Percentiles rank a stretch among this genome's conserved stretches.
Evolutionary conservation across 2,329 filamentous ascomycete genomes (phyloP).

Genomic region (Talaromyces sp.): DNA sequence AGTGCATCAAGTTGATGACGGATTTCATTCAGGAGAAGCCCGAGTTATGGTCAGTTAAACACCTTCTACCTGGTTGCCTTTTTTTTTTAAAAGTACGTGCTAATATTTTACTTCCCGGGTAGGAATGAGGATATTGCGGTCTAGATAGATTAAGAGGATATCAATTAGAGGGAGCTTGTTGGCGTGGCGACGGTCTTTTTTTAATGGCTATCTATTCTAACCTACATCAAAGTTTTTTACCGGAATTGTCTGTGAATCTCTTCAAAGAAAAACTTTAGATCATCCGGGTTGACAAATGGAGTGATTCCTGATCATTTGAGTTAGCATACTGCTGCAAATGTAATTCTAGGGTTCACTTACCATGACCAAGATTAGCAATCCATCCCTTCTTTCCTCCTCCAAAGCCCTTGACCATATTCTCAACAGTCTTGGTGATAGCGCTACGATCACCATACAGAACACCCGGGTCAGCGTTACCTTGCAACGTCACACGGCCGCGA

Average conservation of each 20-base stretch:
- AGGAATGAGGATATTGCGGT: conserved; percentile 61
- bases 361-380: conserved; percentile 96
- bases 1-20: conserved; percentile 67
- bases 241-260: conserved; percentile 69
- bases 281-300: conserved; percentile 87
- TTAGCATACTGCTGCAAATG: neutral
- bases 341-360: conserved; percentile 49
- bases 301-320: conserved; percentile 67
- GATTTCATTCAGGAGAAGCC: conserved; percentile 70
- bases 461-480: conserved; percentile 94
- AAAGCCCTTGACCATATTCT: conserved; percentile 86
- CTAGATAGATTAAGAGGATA: conserved; percentile 25
- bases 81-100: neutral
- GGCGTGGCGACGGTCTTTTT: conserved; percentile 2
- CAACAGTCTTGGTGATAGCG: conserved; percentile 76
- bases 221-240: neutral
- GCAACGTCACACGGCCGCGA: conserved; percentile 73
- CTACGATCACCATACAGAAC: conserved; percentile 81
- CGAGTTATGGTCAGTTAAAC: conserved; percentile 59
- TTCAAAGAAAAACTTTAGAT: conserved; percentile 88
- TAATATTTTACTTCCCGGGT: conserved; percentile 17
- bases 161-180: neutral
- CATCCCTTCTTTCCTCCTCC: conserved; percentile 80
- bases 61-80: neutral
- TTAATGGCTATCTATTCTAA: neutral